Evolutionary conservation across 2,329 filamentous ascomycete species (phyloP).

Genomic region (Colletotrichum chrysophilum): DNA sequence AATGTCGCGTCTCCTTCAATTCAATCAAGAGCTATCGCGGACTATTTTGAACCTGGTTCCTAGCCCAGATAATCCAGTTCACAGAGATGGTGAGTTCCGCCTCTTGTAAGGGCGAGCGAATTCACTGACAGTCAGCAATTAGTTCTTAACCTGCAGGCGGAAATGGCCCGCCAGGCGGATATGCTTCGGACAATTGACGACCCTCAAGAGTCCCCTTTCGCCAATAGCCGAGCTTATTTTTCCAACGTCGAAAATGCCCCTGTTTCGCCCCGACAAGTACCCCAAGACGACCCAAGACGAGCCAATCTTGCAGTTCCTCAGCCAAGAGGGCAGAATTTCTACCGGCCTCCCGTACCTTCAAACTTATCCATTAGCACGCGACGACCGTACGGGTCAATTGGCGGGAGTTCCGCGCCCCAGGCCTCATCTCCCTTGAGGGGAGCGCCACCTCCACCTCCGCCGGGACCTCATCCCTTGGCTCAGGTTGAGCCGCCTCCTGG

Average conservation of each 20-base stretch:
- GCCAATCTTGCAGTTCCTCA: conserved; percentile 69
- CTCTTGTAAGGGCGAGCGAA: neutral
- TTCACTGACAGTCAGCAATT: neutral
- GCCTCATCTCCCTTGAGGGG: conserved; percentile 78
- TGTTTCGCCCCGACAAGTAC: conserved; percentile 84
- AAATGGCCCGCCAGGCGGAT: conserved; percentile 67
- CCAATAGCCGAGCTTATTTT: conserved; percentile 71
- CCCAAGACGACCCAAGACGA: conserved; percentile 82
- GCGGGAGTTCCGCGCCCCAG: conserved; percentile 68
- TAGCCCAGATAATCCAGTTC: conserved; percentile 75
- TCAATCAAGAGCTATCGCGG: conserved; percentile 84
- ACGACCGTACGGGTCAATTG: conserved; percentile 87
- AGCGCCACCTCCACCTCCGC: conserved; percentile 68
- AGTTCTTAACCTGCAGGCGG: conserved; percentile 63
- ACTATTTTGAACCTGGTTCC: conserved; percentile 77
- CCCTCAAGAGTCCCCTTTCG: conserved; percentile 70
- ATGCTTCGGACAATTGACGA: conserved; percentile 63
- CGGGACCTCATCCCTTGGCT: conserved; percentile 68
- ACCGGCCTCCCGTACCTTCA: conserved; percentile 81
- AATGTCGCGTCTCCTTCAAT: conserved; percentile 71
- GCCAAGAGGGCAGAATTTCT: conserved; percentile 63
- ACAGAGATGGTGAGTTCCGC: conserved; percentile 76
- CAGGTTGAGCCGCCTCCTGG: conserved; percentile 67
- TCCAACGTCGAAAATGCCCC: conserved; percentile 75
- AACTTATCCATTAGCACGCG: conserved; percentile 78